A percentile compares a stretch with the other conserved stretches of the same genome.
phyloP scores from a whole-genome alignment of 768 basidiomycete species.

The Scleroderma bovista region DNA sequence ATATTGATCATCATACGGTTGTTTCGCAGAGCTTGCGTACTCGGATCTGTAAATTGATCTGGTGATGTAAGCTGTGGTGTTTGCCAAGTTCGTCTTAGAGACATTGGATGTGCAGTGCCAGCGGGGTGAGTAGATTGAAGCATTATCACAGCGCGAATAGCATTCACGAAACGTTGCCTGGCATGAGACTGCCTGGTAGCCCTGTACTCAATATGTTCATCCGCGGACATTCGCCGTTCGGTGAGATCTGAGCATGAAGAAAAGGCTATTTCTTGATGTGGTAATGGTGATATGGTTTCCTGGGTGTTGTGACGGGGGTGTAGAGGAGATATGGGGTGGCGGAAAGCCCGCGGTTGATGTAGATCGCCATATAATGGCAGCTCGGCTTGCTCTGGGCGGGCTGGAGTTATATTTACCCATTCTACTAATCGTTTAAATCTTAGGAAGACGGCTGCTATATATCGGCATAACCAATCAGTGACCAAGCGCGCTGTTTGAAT shows the following conservation, averaged over 20 bases:
- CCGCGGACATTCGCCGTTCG: slow-evolving; percentile 23
- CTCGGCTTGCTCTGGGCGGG: slow-evolving; percentile 15
- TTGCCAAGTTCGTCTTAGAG: slow-evolving; percentile 26
- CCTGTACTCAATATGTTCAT: slow-evolving; percentile 24
- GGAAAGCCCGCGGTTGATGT: slow-evolving; percentile 14
- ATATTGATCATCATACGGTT: slow-evolving; percentile 37
- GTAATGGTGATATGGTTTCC: slow-evolving; percentile 14
- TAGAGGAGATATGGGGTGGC: slow-evolving; percentile 8
- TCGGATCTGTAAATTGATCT: slow-evolving; percentile 28
- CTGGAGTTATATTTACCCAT: slow-evolving; percentile 21
- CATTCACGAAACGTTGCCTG: slow-evolving; percentile 35
- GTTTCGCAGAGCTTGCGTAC: slow-evolving; percentile 31
- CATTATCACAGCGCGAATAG: slow-evolving; percentile 45
- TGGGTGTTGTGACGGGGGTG: slow-evolving; percentile 11
- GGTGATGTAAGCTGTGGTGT: slow-evolving; percentile 27
- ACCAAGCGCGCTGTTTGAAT: slow-evolving; percentile 21
- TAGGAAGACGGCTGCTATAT: slow-evolving; percentile 14
- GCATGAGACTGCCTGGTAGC: slow-evolving; percentile 23
- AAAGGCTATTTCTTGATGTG: slow-evolving; percentile 17
- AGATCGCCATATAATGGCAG: slow-evolving; percentile 17
- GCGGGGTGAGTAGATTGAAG: slow-evolving; percentile 18
- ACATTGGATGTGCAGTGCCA: slow-evolving; percentile 23
- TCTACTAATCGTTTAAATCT: slow-evolving; percentile 18
- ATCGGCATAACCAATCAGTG: slow-evolving; percentile 19
- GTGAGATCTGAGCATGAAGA: slow-evolving; percentile 22